These are phyloP conservation scores for Globisporangium camurandrum DNA, from an alignment of 352 stramenopile species.

Conservation along the genomic window DNA sequence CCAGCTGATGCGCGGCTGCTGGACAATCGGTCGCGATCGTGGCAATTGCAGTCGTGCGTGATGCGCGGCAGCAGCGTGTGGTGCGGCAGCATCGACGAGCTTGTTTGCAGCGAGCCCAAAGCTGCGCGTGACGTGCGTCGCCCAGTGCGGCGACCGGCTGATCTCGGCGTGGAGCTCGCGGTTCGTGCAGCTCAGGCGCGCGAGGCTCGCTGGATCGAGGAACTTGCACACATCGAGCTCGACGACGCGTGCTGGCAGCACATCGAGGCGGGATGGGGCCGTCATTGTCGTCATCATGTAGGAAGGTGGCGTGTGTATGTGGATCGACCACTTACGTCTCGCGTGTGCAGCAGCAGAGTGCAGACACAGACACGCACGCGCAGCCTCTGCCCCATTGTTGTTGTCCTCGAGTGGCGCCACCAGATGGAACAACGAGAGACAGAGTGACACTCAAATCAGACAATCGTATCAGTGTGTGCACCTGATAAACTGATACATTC, in stretches of 20 bases:
- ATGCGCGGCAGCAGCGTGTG: background rate
- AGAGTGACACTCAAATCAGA: too few species aligned
- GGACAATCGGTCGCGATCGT: background rate
- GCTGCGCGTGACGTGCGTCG: conserved; percentile 22
- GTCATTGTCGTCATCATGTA: too few species aligned
- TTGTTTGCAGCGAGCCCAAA: conserved; percentile 36
- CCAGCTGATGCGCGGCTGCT: conserved; percentile 22
- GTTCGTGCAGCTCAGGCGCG: conserved; percentile 26
- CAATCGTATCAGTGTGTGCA: too few species aligned
- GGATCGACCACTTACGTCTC: background rate
- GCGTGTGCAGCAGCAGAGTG: background rate
- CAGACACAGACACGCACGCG: too few species aligned
- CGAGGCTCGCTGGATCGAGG: conserved; percentile 31
- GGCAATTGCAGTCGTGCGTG: background rate
- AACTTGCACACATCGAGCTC: conserved; percentile 36
- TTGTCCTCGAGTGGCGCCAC: too few species aligned
- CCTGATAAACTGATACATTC: too few species aligned
- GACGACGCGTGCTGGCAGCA: conserved; percentile 26
- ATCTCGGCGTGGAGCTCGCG: conserved; percentile 26
- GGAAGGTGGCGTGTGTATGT: background rate
- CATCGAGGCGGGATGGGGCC: conserved; percentile 10
- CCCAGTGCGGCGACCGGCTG: conserved; percentile 27
- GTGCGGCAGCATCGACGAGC: conserved; percentile 1
- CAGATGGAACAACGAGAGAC: too few species aligned
- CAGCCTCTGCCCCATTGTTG: too few species aligned